Conservation (phyloP, 345 rosid genomes). For the Dovyalis caffra region DNA sequence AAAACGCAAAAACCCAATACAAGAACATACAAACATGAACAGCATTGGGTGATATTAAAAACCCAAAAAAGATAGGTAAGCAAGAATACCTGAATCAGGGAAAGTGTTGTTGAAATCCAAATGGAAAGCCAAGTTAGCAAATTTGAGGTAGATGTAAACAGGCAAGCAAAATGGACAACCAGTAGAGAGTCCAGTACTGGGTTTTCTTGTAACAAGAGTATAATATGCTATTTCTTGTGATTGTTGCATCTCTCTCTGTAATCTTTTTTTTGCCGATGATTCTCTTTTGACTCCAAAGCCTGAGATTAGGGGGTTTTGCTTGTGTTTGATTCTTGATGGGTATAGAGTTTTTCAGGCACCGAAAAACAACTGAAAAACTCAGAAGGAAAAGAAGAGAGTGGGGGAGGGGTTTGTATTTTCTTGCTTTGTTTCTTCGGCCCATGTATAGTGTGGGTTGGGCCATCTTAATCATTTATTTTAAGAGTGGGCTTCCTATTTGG, state of each 20-base stretch:
- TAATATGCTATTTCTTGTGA: slow-evolving; percentile 27
- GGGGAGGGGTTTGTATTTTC: no score
- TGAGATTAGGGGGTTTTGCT: not conserved
- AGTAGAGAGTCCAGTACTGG: slow-evolving; percentile 75
- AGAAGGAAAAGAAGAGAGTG: no score
- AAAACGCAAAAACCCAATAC: not conserved
- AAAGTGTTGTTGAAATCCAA: slow-evolving; percentile 58
- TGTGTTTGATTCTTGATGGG: not conserved
- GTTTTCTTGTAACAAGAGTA: slow-evolving; percentile 65
- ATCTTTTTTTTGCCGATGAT: not conserved
- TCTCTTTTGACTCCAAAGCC: not conserved
- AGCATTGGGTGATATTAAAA: not conserved
- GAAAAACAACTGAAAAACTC: not conserved
- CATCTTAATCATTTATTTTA: no score
- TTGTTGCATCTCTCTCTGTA: slow-evolving; percentile 13
- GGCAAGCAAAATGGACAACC: slow-evolving; percentile 93
- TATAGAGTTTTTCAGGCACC: not conserved
- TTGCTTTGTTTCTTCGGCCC: no score
- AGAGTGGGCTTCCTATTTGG: no score
- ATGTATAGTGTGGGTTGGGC: no score
- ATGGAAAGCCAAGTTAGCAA: slow-evolving; percentile 62
- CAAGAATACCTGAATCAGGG: slow-evolving; percentile 87
- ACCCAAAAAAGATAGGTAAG: no score
- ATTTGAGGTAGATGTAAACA: slow-evolving; percentile 73
- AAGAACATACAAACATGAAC: not conserved